Base-by-base conservation (phyloP, 352 stramenopile genomes). In the Phytophthora tentaculata region DNA sequence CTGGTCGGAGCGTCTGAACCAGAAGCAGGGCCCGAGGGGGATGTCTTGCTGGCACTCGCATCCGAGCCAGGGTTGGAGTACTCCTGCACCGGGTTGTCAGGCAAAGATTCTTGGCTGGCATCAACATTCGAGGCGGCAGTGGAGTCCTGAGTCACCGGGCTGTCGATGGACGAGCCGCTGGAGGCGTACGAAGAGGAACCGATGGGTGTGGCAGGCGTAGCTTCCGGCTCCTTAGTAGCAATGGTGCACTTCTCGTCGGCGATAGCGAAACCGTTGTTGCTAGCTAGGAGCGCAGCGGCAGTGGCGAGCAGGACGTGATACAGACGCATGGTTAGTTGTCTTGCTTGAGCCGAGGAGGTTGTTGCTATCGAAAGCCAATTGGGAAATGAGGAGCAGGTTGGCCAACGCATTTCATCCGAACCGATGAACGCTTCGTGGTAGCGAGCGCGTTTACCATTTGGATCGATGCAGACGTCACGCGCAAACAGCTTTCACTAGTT, bases 301-400 rank as follows among this genome's bases (percentile, higher is more conserved):
- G 64, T 67, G 22, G 52, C 56, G 22, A 71, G 43, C 8, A 71
- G 56, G 48, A 48, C 64, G 39, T 54, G 52, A 50, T 67, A 71
- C 39, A 71, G 64, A 57, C 64, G 64, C 64, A 71, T 71, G 14
- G 5, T 48, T 60, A 43, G 14, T 61, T 61, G 63, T 56, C 37
- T 71, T 62, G 43, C 26, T 32, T 39, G 32, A 14, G 10, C 26
- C 43, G 62, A 17, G 50, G 37, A 22, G 62, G 52, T 24, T 71
- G 63, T 65, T 19, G 39, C 54, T 29, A 43, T 37, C 49, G 49
- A 71, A 62, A 35, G 64, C 56, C 64, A 67, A 67, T 67, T 71
- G 56, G 39, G 43, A 45, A 71, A 71, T 71, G 64, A 71, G 50
- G 35, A 48, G 10, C 19, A 54, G 16, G 28, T 10, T 32, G n/a